Base-by-base conservation (phyloP, 805 yeast species). In the Candida insectalens region DNA sequence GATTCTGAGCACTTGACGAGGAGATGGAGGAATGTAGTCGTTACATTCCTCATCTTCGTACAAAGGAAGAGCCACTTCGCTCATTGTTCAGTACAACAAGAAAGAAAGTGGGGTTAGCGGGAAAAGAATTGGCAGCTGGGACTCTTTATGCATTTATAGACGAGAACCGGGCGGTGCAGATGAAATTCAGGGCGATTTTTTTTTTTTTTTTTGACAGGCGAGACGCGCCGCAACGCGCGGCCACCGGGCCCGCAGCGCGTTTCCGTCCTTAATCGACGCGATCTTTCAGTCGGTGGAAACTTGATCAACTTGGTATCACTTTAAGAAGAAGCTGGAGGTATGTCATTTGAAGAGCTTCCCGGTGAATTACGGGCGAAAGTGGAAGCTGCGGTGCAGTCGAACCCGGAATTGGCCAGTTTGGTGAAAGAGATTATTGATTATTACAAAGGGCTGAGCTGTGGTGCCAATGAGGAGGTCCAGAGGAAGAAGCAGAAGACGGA, bases 1-100 rank as follows among this genome's bases (percentile, higher is more conserved):
- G 32, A 85, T 71, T 32, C 85, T 63, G 33, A 79, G 60, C 2
- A 72, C 65, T 53, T 79, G 94, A 39, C 84, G 65, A 3, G 88
- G 67, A 28, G 72, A 68, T 8, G 85, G 87, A 27, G 65, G 41
- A 21, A 43, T 30, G 37, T 54, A 59, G 16, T 53, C 58, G 27
- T 55, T 55, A 28, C 51, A 44, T 9, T 55, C 60, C 27, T 52
- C 59, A 25, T 49, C 55, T 9, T 43, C 42, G 34, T 39, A 50
- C 1, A 45, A 18, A 1, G 59, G 59, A 7, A 55, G 37, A 10
- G 44, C 19, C 2, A 44, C 32, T 4, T 14, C 30, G 23, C 23
- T 12, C 7, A 12, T 12, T 7, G 23, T n/a, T n/a, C n/a, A n/a
- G n/a, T n/a, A n/a, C n/a, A n/a, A n/a, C n/a, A n/a, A n/a, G n/a